These are phyloP conservation scores for Globisporangium echinulatum DNA, from an alignment of 352 stramenopile genomes.

Conservation along the genomic window DNA sequence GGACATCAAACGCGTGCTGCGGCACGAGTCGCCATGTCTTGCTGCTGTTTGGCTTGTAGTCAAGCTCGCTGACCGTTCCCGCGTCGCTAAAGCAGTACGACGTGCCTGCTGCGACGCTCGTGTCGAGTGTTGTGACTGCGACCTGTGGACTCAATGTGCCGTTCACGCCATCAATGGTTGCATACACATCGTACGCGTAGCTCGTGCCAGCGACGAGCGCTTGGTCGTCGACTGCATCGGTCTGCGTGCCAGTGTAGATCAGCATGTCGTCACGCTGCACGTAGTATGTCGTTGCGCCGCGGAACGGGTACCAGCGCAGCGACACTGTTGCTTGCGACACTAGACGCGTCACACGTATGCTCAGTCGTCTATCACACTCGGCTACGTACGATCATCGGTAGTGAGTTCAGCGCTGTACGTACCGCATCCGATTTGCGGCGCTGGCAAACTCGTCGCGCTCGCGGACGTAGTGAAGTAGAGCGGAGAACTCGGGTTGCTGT, in stretches of 20 bases:
- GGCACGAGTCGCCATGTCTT: constrained; percentile 37
- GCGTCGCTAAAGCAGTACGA: constrained; percentile 16
- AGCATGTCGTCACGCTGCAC: constrained; percentile 23
- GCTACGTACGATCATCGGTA: neutral
- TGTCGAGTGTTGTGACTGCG: constrained; percentile 14
- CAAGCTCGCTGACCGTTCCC: constrained; percentile 23
- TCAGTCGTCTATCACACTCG: too few species aligned
- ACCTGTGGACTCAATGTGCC: constrained; percentile 11
- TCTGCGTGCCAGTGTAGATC: constrained; percentile 4
- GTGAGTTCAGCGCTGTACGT: neutral
- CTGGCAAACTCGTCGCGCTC: constrained; percentile 10
- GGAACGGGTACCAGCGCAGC: constrained; percentile 38
- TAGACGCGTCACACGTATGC: constrained; percentile 3
- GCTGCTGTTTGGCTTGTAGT: constrained; percentile 26
- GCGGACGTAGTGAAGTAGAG: constrained; percentile 25
- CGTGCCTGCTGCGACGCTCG: constrained; percentile 1
- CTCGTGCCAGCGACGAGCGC: constrained; percentile 2
- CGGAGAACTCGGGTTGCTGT: constrained; percentile 13
- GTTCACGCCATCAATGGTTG: constrained; percentile 5
- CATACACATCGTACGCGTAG: constrained; percentile 20
- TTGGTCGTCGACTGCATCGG: constrained; percentile 12
- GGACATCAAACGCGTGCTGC: constrained; percentile 10
- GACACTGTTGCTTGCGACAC: constrained; percentile 26
- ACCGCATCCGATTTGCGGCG: constrained; percentile 30
- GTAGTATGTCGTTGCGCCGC: constrained; percentile 28